A percentile compares a stretch with the other conserved stretches of the same genome.
Evolutionary conservation across 306 rosid species (phyloP).

Genomic region (Adenanthera pavonina): DNA sequence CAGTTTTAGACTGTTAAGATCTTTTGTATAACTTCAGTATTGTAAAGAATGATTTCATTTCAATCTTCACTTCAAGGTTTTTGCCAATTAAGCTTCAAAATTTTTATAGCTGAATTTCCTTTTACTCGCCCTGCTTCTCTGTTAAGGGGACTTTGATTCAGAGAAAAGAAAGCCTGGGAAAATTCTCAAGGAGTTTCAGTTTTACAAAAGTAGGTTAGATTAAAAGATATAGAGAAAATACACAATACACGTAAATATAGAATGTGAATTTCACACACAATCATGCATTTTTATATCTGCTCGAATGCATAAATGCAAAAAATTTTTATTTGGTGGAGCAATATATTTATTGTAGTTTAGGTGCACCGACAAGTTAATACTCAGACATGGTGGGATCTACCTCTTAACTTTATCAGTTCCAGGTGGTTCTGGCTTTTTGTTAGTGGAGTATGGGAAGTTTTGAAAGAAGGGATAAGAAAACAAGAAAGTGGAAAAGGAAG

Average conservation of each 20-base stretch:
- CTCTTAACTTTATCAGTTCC: background rate
- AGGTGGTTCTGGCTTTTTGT: background rate
- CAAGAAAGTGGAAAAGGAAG: background rate
- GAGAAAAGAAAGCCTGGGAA: no score
- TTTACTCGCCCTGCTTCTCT: background rate
- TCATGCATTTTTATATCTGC: no score
- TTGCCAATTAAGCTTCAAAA: background rate
- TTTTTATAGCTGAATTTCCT: background rate
- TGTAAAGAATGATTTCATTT: constrained; percentile 3
- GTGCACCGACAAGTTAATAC: constrained; percentile 9
- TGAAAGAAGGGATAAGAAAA: background rate
- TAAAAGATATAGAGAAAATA: no score
- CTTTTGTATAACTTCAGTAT: background rate
- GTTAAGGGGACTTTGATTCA: no score
- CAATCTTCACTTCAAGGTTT: background rate
- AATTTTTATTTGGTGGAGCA: background rate
- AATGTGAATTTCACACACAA: no score
- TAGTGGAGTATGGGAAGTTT: background rate
- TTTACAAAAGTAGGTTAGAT: no score
- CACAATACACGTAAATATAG: no score
- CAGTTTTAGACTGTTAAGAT: background rate
- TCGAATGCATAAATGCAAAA: background rate
- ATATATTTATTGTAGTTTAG: background rate
- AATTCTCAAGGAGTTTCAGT: no score
- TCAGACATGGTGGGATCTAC: background rate